These are phyloP conservation scores for Wickerhamomyces alni DNA, from an alignment of 805 yeast genomes.

Conservation along the genomic window DNA sequence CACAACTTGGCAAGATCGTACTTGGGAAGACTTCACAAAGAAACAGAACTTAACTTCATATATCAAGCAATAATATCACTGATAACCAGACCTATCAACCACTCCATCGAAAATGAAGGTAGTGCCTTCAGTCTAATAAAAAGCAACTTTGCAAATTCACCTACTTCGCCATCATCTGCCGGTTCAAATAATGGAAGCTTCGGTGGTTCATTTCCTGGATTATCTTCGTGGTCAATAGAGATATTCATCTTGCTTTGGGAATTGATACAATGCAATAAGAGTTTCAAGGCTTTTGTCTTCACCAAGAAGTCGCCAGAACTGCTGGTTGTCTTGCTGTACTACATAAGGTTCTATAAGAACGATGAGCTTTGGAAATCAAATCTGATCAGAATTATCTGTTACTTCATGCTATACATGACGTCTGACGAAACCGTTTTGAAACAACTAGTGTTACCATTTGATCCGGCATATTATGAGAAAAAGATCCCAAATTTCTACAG, in stretches of 20 bases:
- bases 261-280: slow-evolving; percentile 63
- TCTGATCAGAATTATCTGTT: slow-evolving; percentile 44
- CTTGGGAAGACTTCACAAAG: slow-evolving; percentile 47
- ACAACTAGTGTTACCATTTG: slow-evolving; percentile 40
- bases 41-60: slow-evolving; percentile 46
- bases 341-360: slow-evolving; percentile 44
- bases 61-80: slow-evolving; percentile 42
- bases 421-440: slow-evolving; percentile 33
- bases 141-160: slow-evolving; percentile 10
- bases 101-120: slow-evolving; percentile 31
- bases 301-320: slow-evolving; percentile 48
- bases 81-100: slow-evolving; percentile 39
- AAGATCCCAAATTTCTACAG: slow-evolving; percentile 49
- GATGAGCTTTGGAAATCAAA: slow-evolving; percentile 30
- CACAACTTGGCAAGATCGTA: slow-evolving; percentile 44
- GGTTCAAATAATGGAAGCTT: slow-evolving; percentile 1
- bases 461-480: slow-evolving; percentile 34
- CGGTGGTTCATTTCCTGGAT: slow-evolving; percentile 28
- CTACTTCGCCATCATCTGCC: slow-evolving; percentile 7
- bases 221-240: slow-evolving; percentile 50
- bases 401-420: slow-evolving; percentile 44
- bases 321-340: slow-evolving; percentile 47
- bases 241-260: slow-evolving; percentile 69
- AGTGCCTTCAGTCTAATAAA: slow-evolving; percentile 27
- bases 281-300: slow-evolving; percentile 40